Evolutionary conservation across 2,329 filamentous ascomycete species (phyloP), one percentile per base, ranked within the genome.

Genomic region (Bimuria novae-zelandiae): DNA sequence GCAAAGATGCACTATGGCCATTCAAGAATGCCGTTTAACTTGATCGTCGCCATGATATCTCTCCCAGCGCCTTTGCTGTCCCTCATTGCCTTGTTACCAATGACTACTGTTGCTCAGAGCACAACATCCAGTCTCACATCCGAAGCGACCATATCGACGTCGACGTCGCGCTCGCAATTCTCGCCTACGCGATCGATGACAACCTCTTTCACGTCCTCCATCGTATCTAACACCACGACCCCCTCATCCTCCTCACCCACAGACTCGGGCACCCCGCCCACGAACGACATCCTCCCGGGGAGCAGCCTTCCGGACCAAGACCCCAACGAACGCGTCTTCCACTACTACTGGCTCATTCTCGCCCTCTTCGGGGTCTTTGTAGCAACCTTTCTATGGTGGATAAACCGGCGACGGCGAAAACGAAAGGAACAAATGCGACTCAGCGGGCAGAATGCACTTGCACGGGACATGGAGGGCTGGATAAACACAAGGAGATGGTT

Each of bases 321-420:
- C 35, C 16, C 52, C 39, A n/a, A 51, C 56, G 52, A 64, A 37
- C 57, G 62, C 25, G 64, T 80, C 3, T 74, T 77, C 48, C 74
- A 77, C 54, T 78, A 80, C 60, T 82, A 82, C 58, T 82, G 85
- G 69, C 77, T 82, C 60, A 85, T 84, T 73, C 76, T 86, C 42
- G 76, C 82, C 22, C 74, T 85, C 21, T 66, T 82, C 52, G 74
- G 79, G 40, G 67, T 78, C 4, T 51, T 81, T 3, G 42, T 80
- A 25, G 71, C 76, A 39, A 57, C 75, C 21, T 66, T 74, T 12
- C 59, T 76, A 14, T 76, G 79, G 56, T 66, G 81, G 39, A 71
- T 82, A 45, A 71, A 80, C 46, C 73, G 76, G 12, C 76, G 78
- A 10, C 76, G 64, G 57, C 74, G 63, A 60, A 72, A 57, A 61